Evolutionary conservation across 1,139 yeast species (phyloP).

Genomic region (Candida frijolesensis): DNA sequence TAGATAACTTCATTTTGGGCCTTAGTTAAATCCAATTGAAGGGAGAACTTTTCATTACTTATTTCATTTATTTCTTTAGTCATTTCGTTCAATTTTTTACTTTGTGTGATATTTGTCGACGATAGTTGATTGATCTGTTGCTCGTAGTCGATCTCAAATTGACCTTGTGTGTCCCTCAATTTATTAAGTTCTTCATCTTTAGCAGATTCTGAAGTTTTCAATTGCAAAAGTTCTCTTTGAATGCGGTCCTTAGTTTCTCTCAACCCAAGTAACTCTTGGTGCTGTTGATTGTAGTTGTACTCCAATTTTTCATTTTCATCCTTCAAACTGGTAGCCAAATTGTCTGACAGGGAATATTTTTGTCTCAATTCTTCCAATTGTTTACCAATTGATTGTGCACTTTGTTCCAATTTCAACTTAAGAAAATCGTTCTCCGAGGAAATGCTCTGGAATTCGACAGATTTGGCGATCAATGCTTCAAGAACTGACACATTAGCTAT

Average conservation of each 20-base stretch:
- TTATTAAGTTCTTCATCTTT: conserved; percentile 12
- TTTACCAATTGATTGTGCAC: conserved; percentile 24
- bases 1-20: conserved; percentile 38
- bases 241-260: conserved; percentile 14
- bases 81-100: conserved; percentile 39
- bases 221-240: conserved; percentile 8
- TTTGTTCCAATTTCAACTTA: conserved; percentile 58
- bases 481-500: conserved; percentile 23
- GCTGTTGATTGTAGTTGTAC: conserved; percentile 21
- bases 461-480: conserved; percentile 41
- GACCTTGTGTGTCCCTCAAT: conserved; percentile 12
- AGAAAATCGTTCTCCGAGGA: conserved; percentile 53
- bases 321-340: conserved; percentile 15
- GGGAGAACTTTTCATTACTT: conserved; percentile 38
- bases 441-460: conserved; percentile 51
- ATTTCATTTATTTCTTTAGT: conserved; percentile 39
- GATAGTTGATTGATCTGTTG: conserved; percentile 49
- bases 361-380: conserved; percentile 32
- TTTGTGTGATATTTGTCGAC: conserved; percentile 49
- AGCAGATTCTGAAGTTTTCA: conserved; percentile 10
- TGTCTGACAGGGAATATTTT: conserved; percentile 18
- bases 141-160: conserved; percentile 11
- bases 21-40: conserved; percentile 46
- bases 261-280: conserved; percentile 18
- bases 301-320: conserved; percentile 28